Evolutionary conservation across 2,329 filamentous ascomycete species (phyloP).

Genomic region (Colletotrichum filicis): DNA sequence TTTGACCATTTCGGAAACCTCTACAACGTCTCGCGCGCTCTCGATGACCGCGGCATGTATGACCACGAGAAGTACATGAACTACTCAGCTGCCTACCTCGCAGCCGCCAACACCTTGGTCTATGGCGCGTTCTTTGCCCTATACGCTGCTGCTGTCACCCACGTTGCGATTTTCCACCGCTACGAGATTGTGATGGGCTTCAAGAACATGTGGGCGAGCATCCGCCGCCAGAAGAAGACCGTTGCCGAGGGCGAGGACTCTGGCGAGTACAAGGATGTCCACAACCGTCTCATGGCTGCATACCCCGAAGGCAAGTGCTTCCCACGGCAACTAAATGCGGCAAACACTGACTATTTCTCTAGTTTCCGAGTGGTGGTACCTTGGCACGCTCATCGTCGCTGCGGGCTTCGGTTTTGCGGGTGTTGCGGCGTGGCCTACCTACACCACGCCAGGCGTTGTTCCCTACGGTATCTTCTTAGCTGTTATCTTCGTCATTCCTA

Average conservation of each 20-base stretch:
- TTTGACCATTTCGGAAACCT: conserved; percentile 50
- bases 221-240: conserved; percentile 43
- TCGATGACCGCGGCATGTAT: conserved; percentile 48
- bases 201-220: conserved; percentile 40
- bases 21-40: conserved; percentile 51
- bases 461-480: conserved; percentile 54
- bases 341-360: background rate
- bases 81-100: conserved; percentile 39
- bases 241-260: conserved; percentile 42
- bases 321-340: too few relatives aligned
- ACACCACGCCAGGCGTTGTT: conserved; percentile 52
- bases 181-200: conserved; percentile 43
- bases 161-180: conserved; percentile 45
- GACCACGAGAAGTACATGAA: conserved; percentile 49
- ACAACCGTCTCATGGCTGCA: conserved; percentile 46
- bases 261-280: conserved; percentile 48
- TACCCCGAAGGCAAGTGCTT: conserved; percentile 41
- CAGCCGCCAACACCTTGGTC: conserved; percentile 42
- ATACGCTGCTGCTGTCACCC: conserved; percentile 42
- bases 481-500: conserved; percentile 55
- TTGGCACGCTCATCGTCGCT: conserved; percentile 44
- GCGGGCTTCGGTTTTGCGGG: conserved; percentile 50
- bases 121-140: conserved; percentile 45
- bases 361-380: conserved; percentile 57
- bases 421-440: conserved; percentile 53